Evolutionary conservation across 2,329 filamentous ascomycete species (phyloP).

Genomic region (Diplodia intermedia): DNA sequence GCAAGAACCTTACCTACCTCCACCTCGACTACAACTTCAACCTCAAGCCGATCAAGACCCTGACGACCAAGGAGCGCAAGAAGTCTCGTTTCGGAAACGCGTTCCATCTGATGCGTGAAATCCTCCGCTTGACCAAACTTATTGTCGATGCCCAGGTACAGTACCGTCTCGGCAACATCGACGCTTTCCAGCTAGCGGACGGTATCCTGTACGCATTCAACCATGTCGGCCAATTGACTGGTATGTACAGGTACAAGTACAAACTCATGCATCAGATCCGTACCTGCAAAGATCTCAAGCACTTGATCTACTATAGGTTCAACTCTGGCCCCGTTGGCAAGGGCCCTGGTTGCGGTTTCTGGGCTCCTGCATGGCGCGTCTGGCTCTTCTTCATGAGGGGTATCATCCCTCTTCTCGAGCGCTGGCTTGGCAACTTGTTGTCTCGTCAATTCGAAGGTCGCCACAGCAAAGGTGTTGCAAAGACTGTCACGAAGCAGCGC

Average conservation of each 20-base stretch:
- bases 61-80: conserved; percentile 98
- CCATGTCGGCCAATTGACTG: conserved; percentile 95
- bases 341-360: conserved; percentile 97
- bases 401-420: conserved; percentile 93
- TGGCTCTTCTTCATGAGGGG: conserved; percentile 99
- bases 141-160: conserved; percentile 99
- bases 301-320: conserved; percentile 98
- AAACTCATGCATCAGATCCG: conserved; percentile 99
- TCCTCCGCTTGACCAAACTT: conserved; percentile 91
- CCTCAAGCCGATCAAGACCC: conserved; percentile 95
- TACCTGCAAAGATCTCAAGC: conserved; percentile 98
- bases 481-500: conserved; percentile 98
- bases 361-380: conserved; percentile 97
- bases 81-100: conserved; percentile 99
- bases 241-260: conserved; percentile 99
- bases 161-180: conserved; percentile 95
- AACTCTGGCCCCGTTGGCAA: conserved; percentile 97
- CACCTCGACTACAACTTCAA: conserved; percentile 99
- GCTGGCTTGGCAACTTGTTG: conserved; percentile 95
- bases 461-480: conserved; percentile 98
- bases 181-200: conserved; percentile 97
- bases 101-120: conserved; percentile 98
- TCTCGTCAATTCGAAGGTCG: conserved; percentile 98
- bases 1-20: conserved; percentile 97
- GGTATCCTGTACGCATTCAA: conserved; percentile 99